Conservation (phyloP, 805 yeast genomes). For the Candida ovalis region DNA sequence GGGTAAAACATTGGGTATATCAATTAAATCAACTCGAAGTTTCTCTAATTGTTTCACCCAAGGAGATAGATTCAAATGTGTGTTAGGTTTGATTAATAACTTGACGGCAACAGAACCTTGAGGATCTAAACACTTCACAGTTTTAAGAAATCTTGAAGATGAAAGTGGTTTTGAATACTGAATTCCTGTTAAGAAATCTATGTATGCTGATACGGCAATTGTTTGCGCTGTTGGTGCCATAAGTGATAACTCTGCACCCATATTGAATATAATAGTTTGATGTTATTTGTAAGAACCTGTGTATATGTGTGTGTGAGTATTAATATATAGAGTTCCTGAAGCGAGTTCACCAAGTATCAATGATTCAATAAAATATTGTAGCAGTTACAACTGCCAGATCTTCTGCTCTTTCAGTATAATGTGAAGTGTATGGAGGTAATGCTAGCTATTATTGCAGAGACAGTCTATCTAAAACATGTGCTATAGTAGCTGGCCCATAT, state of each 20-base stretch:
- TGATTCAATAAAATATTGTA: too few relatives aligned
- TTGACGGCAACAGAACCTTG: constrained; percentile 76
- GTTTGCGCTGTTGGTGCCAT: constrained; percentile 90
- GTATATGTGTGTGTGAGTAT: neutral
- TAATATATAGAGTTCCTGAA: too few relatives aligned
- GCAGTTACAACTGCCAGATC: too few relatives aligned
- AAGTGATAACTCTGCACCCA: constrained; percentile 87
- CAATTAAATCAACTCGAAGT: constrained; percentile 39
- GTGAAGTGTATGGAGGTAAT: too few relatives aligned
- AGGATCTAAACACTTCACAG: constrained; percentile 73
- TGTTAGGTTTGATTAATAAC: constrained; percentile 70
- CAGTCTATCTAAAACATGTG: too few relatives aligned
- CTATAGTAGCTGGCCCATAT: too few relatives aligned
- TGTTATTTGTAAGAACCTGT: too few relatives aligned
- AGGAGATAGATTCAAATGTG: constrained; percentile 33
- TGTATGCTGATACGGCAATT: constrained; percentile 84
- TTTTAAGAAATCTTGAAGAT: constrained; percentile 79
- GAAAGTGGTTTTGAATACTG: constrained; percentile 76
- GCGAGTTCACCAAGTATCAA: too few relatives aligned
- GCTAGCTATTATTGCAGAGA: too few relatives aligned
- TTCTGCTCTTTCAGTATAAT: too few relatives aligned
- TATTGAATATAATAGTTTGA: constrained; percentile 23
- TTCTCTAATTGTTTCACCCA: constrained; percentile 30
- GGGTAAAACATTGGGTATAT: constrained; percentile 62
- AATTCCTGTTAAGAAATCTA: constrained; percentile 70